phyloP scores from a whole-genome alignment of 352 stramenopile genomes.

The Globisporangium heterothallicum region DNA sequence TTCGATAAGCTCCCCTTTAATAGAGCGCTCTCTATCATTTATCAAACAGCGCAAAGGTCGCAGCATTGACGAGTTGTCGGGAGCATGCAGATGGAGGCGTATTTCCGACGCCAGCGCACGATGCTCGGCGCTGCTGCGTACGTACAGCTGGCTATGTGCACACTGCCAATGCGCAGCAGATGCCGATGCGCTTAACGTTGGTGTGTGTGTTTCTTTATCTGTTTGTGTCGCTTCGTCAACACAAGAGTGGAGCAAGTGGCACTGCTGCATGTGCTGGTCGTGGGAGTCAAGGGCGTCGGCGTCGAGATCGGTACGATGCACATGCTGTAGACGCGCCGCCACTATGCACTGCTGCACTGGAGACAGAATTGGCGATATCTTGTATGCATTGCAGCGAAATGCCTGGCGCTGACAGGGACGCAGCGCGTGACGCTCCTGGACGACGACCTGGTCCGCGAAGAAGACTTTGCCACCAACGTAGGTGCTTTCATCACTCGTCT shows the following conservation, averaged over 20 bases:
- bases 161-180: background rate
- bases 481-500: too few relatives aligned
- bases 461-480: slow-evolving; percentile 27
- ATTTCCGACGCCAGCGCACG: slow-evolving; percentile 27
- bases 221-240: background rate
- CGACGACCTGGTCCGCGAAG: slow-evolving; percentile 33
- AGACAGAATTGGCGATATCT: too few relatives aligned
- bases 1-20: background rate
- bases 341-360: too few relatives aligned
- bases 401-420: slow-evolving; percentile 25
- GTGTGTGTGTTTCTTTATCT: background rate
- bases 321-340: too few relatives aligned
- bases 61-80: background rate
- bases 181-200: background rate
- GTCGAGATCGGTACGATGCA: slow-evolving; percentile 40
- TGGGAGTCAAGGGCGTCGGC: slow-evolving; percentile 32
- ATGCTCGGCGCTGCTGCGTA: slow-evolving; percentile 21
- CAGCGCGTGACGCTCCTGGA: slow-evolving; percentile 38
- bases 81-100: slow-evolving; percentile 15
- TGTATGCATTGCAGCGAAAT: slow-evolving; percentile 34
- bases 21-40: background rate
- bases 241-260: slow-evolving; percentile 35
- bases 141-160: background rate
- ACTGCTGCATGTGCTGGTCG: slow-evolving; percentile 37
- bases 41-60: background rate